Evolutionary conservation across 129 eudicot species (phyloP), one percentile per base, ranked within the genome.

Genomic region (Pulicaria dysenterica): DNA sequence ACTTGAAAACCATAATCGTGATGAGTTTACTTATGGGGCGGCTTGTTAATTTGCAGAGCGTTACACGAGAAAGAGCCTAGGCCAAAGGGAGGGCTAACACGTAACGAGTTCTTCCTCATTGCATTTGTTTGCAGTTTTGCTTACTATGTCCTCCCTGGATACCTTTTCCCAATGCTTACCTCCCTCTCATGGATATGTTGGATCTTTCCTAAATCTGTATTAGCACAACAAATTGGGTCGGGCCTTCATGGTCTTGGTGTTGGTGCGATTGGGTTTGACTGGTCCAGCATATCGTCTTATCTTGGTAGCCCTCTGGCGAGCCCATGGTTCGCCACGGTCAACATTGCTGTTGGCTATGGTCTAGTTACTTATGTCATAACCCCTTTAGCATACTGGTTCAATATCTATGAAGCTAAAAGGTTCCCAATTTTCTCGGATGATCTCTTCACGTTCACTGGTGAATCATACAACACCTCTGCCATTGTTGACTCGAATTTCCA

Each of bases 261-360:
- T 64, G 95, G 90, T 72, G 83, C 90, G 3, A 49, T 88, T 39
- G 95, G 95, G 39, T 85, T 88, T 6, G 91, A 85, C 42, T 85
- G 88, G 88, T 83, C 91, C 31, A 88, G 91, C 56, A 88, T 85
- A 75, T 88, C 95, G 0, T 85, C 91, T 49, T 88, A 88, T 69
- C 87, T 85, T 12, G 89, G 88, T 12, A 85, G 88, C 76, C 91
- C 95, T 13, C 78, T 88, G 54, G 95, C 95, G 41, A 88, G 95
- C 80, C 91, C 95, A 39, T 89, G 95, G 95, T 85, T 89, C 50
- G 87, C 91, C 9, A 85, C 95, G 57, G 95, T 78, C 5, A 89
- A 89, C 62, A 76, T 89, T 80, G 91, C 89, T 44, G 66, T 79
- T 62, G 89, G 89, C 42, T 85, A 81, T 77, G 59, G 13, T 70